A percentile compares a stretch with the other conserved stretches of the same genome.
Evolutionary conservation across 805 yeast genomes (phyloP).

Genomic region (Cephaloascus fragrans): DNA sequence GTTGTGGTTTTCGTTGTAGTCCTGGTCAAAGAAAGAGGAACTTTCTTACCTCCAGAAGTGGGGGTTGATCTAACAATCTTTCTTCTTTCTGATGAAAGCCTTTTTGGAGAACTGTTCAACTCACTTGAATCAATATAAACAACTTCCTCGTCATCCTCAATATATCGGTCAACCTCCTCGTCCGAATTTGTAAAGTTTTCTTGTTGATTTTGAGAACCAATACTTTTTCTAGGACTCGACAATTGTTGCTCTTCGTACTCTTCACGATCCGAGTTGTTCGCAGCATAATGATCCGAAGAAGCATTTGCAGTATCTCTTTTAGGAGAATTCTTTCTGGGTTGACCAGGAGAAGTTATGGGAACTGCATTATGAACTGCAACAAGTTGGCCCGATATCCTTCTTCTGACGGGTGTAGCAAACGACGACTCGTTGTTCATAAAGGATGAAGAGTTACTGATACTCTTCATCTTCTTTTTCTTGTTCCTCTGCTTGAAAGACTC

Average conservation of each 20-base stretch:
- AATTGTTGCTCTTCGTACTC: background rate
- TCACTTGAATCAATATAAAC: background rate
- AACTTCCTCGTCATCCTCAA: background rate
- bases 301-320: conserved; percentile 14
- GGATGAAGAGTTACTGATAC: conserved; percentile 15
- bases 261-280: conserved; percentile 11
- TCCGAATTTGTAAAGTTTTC: conserved; percentile 29
- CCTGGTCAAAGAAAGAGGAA: conserved; percentile 28
- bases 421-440: conserved; percentile 28
- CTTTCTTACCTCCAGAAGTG: conserved; percentile 16
- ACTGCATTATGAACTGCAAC: conserved; percentile 69
- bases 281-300: background rate
- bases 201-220: conserved; percentile 7
- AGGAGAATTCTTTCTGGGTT: conserved; percentile 65
- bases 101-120: conserved; percentile 3
- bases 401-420: conserved; percentile 67
- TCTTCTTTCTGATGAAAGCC: conserved; percentile 7
- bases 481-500: conserved; percentile 52
- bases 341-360: conserved; percentile 93
- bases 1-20: conserved; percentile 39
- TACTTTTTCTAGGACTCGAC: background rate
- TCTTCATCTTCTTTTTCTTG: conserved; percentile 29
- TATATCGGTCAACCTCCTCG: no score
- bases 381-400: conserved; percentile 59
- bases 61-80: conserved; percentile 10